Evolutionary conservation across 768 basidiomycete species (phyloP).

Genomic region (Amanita jacksonii): DNA sequence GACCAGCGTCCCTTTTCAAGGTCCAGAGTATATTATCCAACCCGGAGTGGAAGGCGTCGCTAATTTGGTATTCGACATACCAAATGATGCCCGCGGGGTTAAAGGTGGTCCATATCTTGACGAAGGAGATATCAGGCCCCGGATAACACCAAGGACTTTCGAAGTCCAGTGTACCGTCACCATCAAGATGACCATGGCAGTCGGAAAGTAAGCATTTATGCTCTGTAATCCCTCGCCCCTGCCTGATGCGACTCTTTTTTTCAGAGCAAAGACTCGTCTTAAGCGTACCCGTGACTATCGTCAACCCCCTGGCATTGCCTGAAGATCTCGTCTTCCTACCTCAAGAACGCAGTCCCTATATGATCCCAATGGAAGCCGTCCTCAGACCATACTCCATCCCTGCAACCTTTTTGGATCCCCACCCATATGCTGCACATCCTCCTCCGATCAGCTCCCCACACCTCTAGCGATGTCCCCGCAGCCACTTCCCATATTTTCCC

Average conservation of each 20-base stretch:
- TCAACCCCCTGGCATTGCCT: constrained; percentile 55
- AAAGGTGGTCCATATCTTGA: constrained; percentile 47
- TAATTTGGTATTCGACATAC: constrained; percentile 74
- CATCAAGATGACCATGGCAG: constrained; percentile 58
- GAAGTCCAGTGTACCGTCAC: constrained; percentile 57
- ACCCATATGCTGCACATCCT: constrained; percentile 10
- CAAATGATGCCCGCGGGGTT: constrained; percentile 51
- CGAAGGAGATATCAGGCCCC: constrained; percentile 32
- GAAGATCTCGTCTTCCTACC: constrained; percentile 16
- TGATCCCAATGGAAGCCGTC: neutral
- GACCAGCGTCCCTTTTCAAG: constrained; percentile 60
- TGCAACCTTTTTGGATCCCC: neutral
- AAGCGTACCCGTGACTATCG: constrained; percentile 51
- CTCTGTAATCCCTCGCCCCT: neutral
- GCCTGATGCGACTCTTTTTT: constrained; percentile 6
- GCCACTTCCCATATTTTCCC: constrained; percentile 22
- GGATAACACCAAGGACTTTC: constrained; percentile 47
- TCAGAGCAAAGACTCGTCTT: constrained; percentile 70
- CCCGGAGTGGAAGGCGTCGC: constrained; percentile 75
- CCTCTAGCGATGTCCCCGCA: constrained; percentile 27
- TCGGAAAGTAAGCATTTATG: constrained; percentile 46
- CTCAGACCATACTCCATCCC: too few relatives aligned
- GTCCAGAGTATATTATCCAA: constrained; percentile 63
- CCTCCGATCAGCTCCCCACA: constrained; percentile 16
- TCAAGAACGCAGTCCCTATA: constrained; percentile 8